Base-by-base conservation (phyloP, 345 rosid genomes). In the Ceriops tagal region DNA sequence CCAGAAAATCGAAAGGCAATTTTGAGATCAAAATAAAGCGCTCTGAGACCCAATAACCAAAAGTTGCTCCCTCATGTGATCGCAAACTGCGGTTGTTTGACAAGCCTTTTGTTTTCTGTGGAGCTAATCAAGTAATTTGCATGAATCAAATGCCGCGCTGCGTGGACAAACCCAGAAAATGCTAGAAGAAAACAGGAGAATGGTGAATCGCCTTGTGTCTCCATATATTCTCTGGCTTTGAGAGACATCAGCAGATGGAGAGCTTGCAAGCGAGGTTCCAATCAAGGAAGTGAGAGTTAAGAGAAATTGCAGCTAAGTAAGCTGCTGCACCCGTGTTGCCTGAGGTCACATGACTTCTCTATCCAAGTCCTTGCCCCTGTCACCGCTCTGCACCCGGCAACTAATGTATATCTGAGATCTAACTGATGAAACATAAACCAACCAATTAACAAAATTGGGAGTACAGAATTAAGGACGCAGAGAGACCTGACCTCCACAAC, bases 401-500 rank as follows among this genome's bases (percentile, higher is more conserved):
- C 10, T 11, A 51, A 64, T 21, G 39, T 35, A 35, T 35, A 7
- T 37, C 13, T 10, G 9, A 37, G 46, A 37, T 37, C 46, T 37
- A 37, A 13, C 24, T 34, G 28, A 62, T 60, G 5, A 34, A 31
- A 24, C 60, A 47, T 28, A 58, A 31, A 16, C 43, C 16, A 59
- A 53, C n/a, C 51, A 35, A 30, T 30, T 26, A 10, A 19, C 28
- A 8, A 18, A 24, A 20, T 37, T 55, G 35, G 35, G 24, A 49
- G 3, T 1, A 30, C 8, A 47, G 32, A 47, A 22, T 7, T 20
- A 1, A 65, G 6, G 24, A 61, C 2, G 39, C 51, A 8, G 10
- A 56, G 46, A 20, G 39, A 27, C 4, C 53, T 75, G 51, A 67
- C 81, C 83, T 81, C 80, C 81, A 81, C 63, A 68, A 80, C 62